Base-by-base conservation (phyloP, 1,284 basidiomycete species). In the Fomitopsis palustris region DNA sequence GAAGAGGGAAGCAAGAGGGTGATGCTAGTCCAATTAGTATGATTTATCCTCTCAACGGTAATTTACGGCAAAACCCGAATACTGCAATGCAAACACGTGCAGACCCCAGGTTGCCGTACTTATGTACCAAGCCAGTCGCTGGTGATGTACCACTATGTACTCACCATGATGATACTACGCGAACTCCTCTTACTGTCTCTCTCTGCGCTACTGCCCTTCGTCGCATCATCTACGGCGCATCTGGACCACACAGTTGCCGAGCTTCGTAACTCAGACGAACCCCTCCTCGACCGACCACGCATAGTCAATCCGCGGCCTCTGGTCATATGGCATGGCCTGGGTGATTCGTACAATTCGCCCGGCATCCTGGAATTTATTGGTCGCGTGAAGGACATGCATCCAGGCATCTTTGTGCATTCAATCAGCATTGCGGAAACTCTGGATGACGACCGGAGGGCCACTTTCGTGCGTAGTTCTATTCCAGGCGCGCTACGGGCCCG, bases 281-380 rank as follows among this genome's bases (percentile, higher is more conserved):
- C 21, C 23, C 45, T 29, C 12, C 16, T 47, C 17, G 25, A 47
- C 16, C 25, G 14, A 2, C 27, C 45, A 5, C 25, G n/a, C 8
- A 16, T 16, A 8, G 17, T 16, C 25, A 52, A 43, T 12, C 64
- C 63, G 0, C 81, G 90, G 35, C 91, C 94, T 1, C 78, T 98
- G 41, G 96, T 97, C 37, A 78, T 98, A 60, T 98, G 96, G 96
- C 96, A 99, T 75, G 96, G 96, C 6, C 79, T 98, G 45, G 95
- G 86, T 14, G 87, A 91, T 70, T 81, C 83, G 0, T 81, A 89
- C 65, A 76, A 77, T 55, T 87, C 85, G 1, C 73, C 82, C 0
- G 89, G 87, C 14, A 90, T 93, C 78, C 72, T 85, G 52, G 77
- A 86, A 55, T 91, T 96, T 67, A 81, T 84, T 55, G 74, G 78